Conservation (phyloP, 108 stramenopile species). For the Schizochytrium sp. region DNA sequence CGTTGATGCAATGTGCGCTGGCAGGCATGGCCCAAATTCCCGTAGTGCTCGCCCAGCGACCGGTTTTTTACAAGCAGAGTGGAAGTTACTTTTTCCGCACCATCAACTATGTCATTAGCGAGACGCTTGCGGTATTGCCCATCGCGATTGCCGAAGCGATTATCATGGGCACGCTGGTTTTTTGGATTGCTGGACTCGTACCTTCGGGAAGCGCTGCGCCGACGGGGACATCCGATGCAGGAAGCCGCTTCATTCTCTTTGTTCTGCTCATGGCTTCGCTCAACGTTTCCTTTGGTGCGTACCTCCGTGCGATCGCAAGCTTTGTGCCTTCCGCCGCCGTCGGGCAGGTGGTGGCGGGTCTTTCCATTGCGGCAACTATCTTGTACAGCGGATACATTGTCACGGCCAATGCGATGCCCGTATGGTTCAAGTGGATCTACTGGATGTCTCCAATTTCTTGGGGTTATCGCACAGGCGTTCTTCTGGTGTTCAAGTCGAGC, state of each 20-base stretch:
- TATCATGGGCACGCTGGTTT: constrained; percentile 52
- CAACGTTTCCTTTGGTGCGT: not conserved
- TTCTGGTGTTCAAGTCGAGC: not conserved
- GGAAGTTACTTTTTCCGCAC: constrained; percentile 51
- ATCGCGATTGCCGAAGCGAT: constrained; percentile 39
- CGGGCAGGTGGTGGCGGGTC: not conserved
- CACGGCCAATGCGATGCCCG: not conserved
- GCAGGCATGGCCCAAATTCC: not conserved
- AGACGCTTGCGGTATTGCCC: not conserved
- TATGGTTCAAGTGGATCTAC: not conserved
- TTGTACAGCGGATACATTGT: not conserved
- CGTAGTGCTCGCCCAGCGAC: not conserved
- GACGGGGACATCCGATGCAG: not conserved
- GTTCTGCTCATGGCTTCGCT: not conserved
- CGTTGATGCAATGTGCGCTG: not conserved
- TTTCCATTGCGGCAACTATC: not conserved
- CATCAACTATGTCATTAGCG: not conserved
- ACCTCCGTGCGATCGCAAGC: not conserved
- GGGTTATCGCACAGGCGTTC: not conserved
- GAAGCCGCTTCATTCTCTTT: not conserved
- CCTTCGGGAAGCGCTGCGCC: not conserved
- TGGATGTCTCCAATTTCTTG: not conserved
- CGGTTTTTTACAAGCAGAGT: constrained; percentile 40
- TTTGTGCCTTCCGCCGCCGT: not conserved
- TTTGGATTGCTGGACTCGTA: constrained; percentile 36